Conservation (phyloP, 2,329 filamentous ascomycete species). For the Colletotrichum sojae region DNA sequence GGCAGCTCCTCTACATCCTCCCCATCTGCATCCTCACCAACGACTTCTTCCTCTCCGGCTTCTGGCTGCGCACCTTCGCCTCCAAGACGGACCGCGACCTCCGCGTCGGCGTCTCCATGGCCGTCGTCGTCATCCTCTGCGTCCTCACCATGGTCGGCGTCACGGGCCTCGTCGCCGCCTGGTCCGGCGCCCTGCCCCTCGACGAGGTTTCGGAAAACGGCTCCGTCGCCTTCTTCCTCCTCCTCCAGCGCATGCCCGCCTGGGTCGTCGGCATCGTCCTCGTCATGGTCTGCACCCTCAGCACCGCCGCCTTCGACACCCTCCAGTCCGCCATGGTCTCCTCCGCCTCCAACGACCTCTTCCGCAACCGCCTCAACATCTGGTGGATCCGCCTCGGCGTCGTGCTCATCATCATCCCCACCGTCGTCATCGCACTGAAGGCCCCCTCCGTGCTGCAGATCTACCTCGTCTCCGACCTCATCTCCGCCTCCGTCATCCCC, state of each 20-base stretch:
- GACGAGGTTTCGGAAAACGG: conserved; percentile 71
- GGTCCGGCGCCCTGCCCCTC: conserved; percentile 81
- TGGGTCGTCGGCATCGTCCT: conserved; percentile 89
- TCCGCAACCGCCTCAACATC: conserved; percentile 84
- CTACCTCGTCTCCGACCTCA: conserved; percentile 85
- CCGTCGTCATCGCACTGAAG: conserved; percentile 80
- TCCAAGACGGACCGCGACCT: conserved; percentile 85
- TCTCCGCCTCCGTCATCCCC: conserved; percentile 83
- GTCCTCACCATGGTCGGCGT: conserved; percentile 81
- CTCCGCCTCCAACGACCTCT: conserved; percentile 87
- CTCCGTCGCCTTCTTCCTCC: conserved; percentile 80
- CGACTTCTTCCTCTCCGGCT: conserved; percentile 88
- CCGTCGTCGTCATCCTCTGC: conserved; percentile 74
- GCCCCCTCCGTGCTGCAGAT: conserved; percentile 84
- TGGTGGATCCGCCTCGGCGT: conserved; percentile 80
- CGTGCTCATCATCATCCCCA: conserved; percentile 80
- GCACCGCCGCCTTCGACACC: conserved; percentile 84
- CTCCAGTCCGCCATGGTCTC: conserved; percentile 88
- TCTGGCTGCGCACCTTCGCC: conserved; percentile 88
- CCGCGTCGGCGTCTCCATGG: conserved; percentile 80
- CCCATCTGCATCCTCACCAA: conserved; percentile 86
- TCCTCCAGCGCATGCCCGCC: conserved; percentile 78
- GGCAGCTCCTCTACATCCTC: conserved; percentile 89
- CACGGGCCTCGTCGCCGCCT: conserved; percentile 82
- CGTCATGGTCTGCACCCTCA: conserved; percentile 84